phyloP scores from a whole-genome alignment of 2,329 filamentous ascomycete species.

The Rutstroemia sp. region DNA sequence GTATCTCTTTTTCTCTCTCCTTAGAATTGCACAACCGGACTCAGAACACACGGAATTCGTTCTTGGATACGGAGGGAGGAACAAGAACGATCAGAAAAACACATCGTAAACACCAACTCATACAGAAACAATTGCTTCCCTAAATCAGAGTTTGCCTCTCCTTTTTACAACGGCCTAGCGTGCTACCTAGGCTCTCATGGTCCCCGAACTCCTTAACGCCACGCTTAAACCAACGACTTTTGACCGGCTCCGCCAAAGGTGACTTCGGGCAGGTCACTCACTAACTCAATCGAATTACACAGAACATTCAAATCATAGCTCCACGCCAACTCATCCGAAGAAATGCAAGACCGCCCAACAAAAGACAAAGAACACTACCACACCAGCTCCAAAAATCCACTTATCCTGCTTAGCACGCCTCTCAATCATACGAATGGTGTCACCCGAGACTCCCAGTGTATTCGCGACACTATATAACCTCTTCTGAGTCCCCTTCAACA shows the following conservation, averaged over 20 bases:
- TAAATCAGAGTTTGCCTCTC: no score
- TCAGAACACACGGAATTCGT: no score
- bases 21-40: no score
- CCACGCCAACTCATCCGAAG: slow-evolving; percentile 46
- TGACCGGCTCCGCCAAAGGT: neutral
- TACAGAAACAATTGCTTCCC: no score
- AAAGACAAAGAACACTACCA: slow-evolving; percentile 80
- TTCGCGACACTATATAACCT: slow-evolving; percentile 88
- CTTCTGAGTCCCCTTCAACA: slow-evolving; percentile 90
- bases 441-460: slow-evolving; percentile 85
- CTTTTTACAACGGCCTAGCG: no score
- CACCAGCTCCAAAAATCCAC: slow-evolving; percentile 91
- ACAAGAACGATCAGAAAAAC: no score
- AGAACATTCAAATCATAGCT: no score
- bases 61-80: no score
- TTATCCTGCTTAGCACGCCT: slow-evolving; percentile 88
- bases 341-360: slow-evolving; percentile 88
- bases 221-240: neutral
- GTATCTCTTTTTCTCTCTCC: no score
- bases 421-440: slow-evolving; percentile 97
- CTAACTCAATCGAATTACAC: neutral
- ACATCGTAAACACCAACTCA: no score
- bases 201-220: neutral
- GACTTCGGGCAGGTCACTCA: neutral
- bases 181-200: no score